Percentiles rank a stretch among this genome's conserved stretches.
These are phyloP conservation scores for Limnanthes douglasii DNA, from an alignment of 345 rosid genomes.

Conservation along the genomic window DNA sequence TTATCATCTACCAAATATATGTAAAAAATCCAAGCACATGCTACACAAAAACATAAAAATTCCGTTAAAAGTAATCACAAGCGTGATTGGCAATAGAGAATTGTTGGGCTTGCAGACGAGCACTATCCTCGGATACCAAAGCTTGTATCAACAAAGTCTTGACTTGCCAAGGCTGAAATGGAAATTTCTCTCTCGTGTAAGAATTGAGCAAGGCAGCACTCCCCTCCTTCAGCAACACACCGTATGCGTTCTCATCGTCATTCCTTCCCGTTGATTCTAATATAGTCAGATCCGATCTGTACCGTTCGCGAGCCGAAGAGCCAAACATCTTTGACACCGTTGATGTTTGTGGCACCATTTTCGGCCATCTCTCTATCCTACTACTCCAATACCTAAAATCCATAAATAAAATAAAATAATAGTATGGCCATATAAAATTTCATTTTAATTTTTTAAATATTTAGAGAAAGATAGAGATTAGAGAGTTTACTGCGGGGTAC, in stretches of 20 bases:
- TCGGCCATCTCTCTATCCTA: slow-evolving; percentile 71
- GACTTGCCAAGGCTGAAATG: slow-evolving; percentile 68
- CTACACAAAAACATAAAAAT: too few species aligned
- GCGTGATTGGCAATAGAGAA: slow-evolving; percentile 57
- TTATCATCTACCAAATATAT: too few species aligned
- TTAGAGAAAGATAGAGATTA: background rate
- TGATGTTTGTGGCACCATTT: slow-evolving; percentile 69
- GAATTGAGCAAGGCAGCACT: slow-evolving; percentile 76
- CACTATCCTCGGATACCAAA: slow-evolving; percentile 48
- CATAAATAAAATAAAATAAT: too few species aligned
- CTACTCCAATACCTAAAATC: slow-evolving; percentile 76
- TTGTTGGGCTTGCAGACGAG: slow-evolving; percentile 28
- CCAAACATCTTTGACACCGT: slow-evolving; percentile 71
- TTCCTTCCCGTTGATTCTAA: slow-evolving; percentile 47
- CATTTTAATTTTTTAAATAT: background rate
- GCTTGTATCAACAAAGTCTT: slow-evolving; percentile 62
- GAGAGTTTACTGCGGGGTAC: slow-evolving; percentile 55
- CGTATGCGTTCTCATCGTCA: slow-evolving; percentile 36
- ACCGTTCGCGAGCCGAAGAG: slow-evolving; percentile 43
- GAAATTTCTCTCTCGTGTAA: slow-evolving; percentile 40
- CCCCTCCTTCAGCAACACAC: slow-evolving; percentile 47
- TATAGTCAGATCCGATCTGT: slow-evolving; percentile 61
- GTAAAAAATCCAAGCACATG: too few species aligned
- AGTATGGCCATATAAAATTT: slow-evolving; percentile 7
- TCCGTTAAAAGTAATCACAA: too few species aligned